phyloP scores from a whole-genome alignment of 106 monocot species.

The Gastrodia elata region DNA sequence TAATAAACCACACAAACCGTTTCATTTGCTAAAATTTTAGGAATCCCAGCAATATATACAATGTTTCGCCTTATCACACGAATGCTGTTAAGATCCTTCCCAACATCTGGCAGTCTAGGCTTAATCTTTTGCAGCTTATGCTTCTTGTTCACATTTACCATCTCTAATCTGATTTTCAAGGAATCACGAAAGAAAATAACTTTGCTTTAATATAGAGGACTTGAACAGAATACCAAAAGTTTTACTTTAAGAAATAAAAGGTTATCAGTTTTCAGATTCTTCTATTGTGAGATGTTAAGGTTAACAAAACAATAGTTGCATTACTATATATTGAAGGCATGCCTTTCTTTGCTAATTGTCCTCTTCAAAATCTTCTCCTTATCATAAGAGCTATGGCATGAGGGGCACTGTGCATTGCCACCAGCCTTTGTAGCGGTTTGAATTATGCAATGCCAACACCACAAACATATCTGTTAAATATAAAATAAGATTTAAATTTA shows the following conservation, averaged over 20 bases:
- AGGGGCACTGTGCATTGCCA: conserved; percentile 28
- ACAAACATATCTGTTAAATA: conserved; percentile 41
- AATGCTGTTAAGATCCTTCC: conserved; percentile 7
- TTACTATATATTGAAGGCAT: conserved; percentile 9
- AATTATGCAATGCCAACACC: conserved; percentile 51
- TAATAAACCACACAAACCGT: conserved; percentile 16
- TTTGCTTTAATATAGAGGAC: not conserved
- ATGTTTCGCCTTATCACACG: conserved; percentile 35
- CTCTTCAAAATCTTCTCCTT: conserved; percentile 31
- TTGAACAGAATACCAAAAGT: not conserved
- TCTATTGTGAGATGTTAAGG: not conserved
- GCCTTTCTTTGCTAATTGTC: conserved; percentile 26
- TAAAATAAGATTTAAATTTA: not conserved
- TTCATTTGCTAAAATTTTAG: conserved; percentile 29
- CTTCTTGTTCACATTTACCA: conserved; percentile 22
- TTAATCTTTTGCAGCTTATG: conserved; percentile 23
- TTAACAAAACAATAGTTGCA: not conserved
- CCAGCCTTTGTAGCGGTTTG: conserved; percentile 28
- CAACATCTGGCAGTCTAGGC: conserved; percentile 1
- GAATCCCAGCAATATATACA: conserved; percentile 34
- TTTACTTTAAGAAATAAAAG: not conserved
- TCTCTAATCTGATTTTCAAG: conserved; percentile 13
- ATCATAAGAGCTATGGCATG: conserved; percentile 38
- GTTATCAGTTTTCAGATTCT: not conserved
- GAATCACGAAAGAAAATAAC: conserved; percentile 2